phyloP scores from a whole-genome alignment of 2,329 filamentous ascomycete genomes.

The Phoma sp. region DNA sequence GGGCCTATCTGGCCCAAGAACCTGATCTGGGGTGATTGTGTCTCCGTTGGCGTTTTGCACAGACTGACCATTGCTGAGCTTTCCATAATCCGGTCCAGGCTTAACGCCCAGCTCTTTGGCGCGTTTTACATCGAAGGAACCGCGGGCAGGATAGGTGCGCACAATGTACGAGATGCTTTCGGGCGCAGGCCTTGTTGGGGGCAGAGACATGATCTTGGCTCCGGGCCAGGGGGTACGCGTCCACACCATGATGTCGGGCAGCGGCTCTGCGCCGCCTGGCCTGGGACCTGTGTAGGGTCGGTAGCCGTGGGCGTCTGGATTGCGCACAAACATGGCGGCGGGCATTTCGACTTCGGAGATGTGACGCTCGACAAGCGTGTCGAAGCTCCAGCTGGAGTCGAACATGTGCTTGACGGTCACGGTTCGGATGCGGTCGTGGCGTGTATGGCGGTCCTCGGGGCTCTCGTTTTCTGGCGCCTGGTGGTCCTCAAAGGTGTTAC shows the following conservation, averaged over 20 bases:
- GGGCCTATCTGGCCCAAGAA: slow-evolving; percentile 70
- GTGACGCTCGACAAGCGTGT: slow-evolving; percentile 70
- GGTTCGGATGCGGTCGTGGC: slow-evolving; percentile 61
- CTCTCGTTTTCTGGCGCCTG: slow-evolving; percentile 37
- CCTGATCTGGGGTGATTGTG: slow-evolving; percentile 83
- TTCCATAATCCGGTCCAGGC: slow-evolving; percentile 63
- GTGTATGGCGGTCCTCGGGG: slow-evolving; percentile 44
- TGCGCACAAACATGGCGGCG: slow-evolving; percentile 72
- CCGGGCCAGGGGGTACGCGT: slow-evolving; percentile 82
- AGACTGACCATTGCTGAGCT: slow-evolving; percentile 67
- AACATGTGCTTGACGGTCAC: slow-evolving; percentile 79
- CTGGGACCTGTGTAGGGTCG: slow-evolving; percentile 72
- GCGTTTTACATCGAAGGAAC: slow-evolving; percentile 74
- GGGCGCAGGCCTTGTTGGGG: slow-evolving; percentile 68
- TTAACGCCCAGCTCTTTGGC: slow-evolving; percentile 71
- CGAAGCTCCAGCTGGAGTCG: slow-evolving; percentile 74
- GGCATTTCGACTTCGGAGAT: slow-evolving; percentile 72
- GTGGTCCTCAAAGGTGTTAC: slow-evolving; percentile 43
- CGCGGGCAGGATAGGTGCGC: slow-evolving; percentile 75
- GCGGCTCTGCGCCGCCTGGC: slow-evolving; percentile 57
- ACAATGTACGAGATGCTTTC: slow-evolving; percentile 87
- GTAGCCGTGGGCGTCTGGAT: slow-evolving; percentile 67
- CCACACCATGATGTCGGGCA: slow-evolving; percentile 73
- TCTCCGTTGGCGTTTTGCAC: slow-evolving; percentile 70
- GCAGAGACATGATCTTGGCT: slow-evolving; percentile 68